Conservation (phyloP, 305 asterid species). For the Euphrasia arctica region DNA sequence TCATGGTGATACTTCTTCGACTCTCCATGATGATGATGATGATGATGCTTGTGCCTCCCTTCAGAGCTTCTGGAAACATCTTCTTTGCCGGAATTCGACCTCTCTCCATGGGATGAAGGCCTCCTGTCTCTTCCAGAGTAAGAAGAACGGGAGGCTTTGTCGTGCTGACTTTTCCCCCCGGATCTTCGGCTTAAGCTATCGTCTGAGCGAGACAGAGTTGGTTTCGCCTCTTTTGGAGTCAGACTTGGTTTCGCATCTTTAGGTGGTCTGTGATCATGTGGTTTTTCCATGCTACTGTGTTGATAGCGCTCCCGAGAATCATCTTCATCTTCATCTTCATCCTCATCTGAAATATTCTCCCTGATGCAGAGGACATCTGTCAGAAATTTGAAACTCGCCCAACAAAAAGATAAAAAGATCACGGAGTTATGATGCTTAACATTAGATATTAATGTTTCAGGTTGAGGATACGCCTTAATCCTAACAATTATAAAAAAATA, state of each 20-base stretch:
- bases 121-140: constrained; percentile 46
- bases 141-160: constrained; percentile 36
- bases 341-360: constrained; percentile 36
- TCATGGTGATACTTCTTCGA: constrained; percentile 41
- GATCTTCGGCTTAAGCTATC: constrained; percentile 41
- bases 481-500: too few species aligned
- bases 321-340: constrained; percentile 27
- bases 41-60: constrained; percentile 42
- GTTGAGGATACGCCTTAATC: neutral
- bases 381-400: constrained; percentile 23
- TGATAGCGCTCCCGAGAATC: constrained; percentile 33
- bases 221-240: constrained; percentile 34
- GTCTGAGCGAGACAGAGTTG: constrained; percentile 36
- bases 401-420: constrained; percentile 12
- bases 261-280: constrained; percentile 31
- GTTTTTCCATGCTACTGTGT: constrained; percentile 34
- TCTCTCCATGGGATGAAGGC: constrained; percentile 34
- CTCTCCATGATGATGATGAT: constrained; percentile 42
- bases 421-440: neutral
- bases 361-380: constrained; percentile 37
- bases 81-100: constrained; percentile 47
- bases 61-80: constrained; percentile 41
- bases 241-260: constrained; percentile 35
- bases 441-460: neutral
- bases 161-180: constrained; percentile 39